Conservation (phyloP, 2,329 filamentous ascomycete species). For the Colletotrichum sp. region DNA sequence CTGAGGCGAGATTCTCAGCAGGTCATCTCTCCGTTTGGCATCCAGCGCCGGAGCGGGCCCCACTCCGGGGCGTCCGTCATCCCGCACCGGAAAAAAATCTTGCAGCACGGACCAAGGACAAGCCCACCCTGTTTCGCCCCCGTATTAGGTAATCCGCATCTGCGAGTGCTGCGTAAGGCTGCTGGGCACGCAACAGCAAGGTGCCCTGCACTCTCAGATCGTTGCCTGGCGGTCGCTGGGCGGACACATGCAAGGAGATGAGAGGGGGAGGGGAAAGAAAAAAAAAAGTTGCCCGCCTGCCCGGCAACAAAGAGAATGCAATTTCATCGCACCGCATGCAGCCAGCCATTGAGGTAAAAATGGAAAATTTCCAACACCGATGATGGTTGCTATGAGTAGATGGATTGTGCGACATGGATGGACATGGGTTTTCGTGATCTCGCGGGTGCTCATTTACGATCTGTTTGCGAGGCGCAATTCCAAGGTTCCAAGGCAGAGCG, state of each 20-base stretch:
- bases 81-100: neutral
- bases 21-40: neutral
- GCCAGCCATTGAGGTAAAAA: neutral
- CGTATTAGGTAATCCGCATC: neutral
- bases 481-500: neutral
- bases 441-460: neutral
- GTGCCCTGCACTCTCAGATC: neutral
- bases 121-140: neutral
- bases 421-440: neutral
- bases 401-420: neutral
- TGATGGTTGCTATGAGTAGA: neutral
- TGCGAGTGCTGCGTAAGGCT: neutral
- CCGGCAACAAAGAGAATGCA: neutral
- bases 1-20: neutral
- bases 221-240: conserved; percentile 1
- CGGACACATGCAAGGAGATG: neutral
- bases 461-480: neutral
- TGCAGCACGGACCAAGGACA: neutral
- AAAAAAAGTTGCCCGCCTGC: neutral
- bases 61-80: neutral
- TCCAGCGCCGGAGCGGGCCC: neutral
- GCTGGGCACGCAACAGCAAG: neutral
- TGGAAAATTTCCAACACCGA: neutral
- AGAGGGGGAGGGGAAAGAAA: neutral
- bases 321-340: neutral